Conservation (phyloP, 2,329 filamentous ascomycete species). For the Endothia cerciana region DNA sequence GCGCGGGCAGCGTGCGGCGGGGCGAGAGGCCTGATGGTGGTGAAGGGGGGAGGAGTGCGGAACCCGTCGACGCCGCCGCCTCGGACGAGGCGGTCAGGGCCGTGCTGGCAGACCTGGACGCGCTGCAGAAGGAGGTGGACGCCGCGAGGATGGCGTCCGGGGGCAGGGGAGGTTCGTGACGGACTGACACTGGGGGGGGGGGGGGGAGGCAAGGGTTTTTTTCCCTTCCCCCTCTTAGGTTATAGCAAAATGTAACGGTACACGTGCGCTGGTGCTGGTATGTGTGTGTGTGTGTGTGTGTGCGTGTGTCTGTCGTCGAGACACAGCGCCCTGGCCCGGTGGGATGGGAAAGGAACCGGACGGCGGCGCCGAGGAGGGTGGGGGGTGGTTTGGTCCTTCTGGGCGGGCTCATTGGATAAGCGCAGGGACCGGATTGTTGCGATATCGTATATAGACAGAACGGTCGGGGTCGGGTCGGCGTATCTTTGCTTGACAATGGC, state of each 20-base stretch:
- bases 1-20: constrained; percentile 37
- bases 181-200: not conserved
- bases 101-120: constrained; percentile 73
- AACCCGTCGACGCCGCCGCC: constrained; percentile 41
- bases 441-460: not conserved
- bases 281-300: no score
- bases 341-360: no score
- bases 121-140: constrained; percentile 77
- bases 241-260: no score
- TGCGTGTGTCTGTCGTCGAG: no score
- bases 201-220: no score
- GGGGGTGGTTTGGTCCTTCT: no score
- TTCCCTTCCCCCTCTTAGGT: no score
- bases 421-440: not conserved
- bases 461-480: no score
- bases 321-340: no score
- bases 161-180: constrained; percentile 28
- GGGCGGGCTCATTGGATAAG: not conserved
- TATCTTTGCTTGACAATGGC: not conserved
- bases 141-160: constrained; percentile 55
- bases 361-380: no score
- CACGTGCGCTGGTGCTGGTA: no score
- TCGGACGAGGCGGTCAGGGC: constrained; percentile 48
- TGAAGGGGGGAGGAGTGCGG: constrained; percentile 30
- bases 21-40: constrained; percentile 30